Evolutionary conservation across 2,329 filamentous ascomycete species (phyloP), one percentile per base, ranked within the genome.

Genomic region (Clonostachys byssicola): DNA sequence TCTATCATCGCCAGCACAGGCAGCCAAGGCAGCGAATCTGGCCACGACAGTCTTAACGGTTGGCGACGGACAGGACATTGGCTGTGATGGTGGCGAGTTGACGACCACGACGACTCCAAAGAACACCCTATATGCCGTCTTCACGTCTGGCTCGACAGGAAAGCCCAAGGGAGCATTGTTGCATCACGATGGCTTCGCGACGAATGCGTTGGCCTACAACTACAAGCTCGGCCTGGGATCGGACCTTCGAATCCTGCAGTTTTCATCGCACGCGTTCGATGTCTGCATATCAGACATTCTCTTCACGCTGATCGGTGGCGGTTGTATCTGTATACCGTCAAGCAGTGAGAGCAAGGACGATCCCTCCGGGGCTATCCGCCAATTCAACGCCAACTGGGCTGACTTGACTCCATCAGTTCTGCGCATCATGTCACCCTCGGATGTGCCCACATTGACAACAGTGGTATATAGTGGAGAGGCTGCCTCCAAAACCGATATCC

Each of bases 161-260:
- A 48, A 49, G 30, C 54, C 56, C 9, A 58, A 58, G 38, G 56
- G 56, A 8, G 50, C 53, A 4, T 42, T 54, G 12, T 49, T 57
- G 17, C 44, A 49, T 12, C 56, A 56, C 42, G 34, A 35, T 16
- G 45, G 39, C 20, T 44, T 58, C 64, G 18, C 53, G 36, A 52
- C 56, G 5, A 55, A 54, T 3, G 52, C 49, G 2, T 42, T 50
- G 2, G 51, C 51, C 12, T 52, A 58, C 4, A 57, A 55, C 0
- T 51, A 49, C n/a, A 50, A 48, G 0, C 54, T 58, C 50, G 50
- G 54, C 40, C 54, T 65, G 23, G 49, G 46, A 20, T 40, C 47
- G 3, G 47, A 46, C 12, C 60, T 60, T 0, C 54, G 66, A n/a
- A 55, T 59, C 3, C 49, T 68, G 0, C 64, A 66, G 17, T 52